Evolutionary conservation across 2,329 filamentous ascomycete genomes (phyloP).

Genomic region (Aspergillus ibericus): DNA sequence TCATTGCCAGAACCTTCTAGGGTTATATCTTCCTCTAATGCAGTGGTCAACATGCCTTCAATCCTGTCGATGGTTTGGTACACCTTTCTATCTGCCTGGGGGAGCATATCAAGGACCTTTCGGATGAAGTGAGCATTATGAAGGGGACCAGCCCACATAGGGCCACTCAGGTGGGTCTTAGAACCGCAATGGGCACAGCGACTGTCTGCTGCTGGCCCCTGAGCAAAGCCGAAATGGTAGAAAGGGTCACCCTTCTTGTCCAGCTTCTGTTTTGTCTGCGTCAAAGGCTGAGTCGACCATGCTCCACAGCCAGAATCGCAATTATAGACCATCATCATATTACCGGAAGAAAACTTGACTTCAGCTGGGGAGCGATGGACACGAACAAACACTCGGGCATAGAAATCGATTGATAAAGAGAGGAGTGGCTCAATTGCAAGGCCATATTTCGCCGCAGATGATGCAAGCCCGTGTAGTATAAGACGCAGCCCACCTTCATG

Average conservation of each 20-base stretch:
- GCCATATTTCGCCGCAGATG: conserved; percentile 79
- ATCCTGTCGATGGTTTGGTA: conserved; percentile 82
- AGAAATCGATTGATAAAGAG: conserved; percentile 94
- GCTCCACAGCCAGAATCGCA: conserved; percentile 91
- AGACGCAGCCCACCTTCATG: conserved; percentile 89
- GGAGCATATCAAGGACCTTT: conserved; percentile 71
- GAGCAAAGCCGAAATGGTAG: conserved; percentile 75
- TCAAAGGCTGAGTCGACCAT: conserved; percentile 79
- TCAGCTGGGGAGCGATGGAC: conserved; percentile 76
- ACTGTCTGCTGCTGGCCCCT: conserved; percentile 66
- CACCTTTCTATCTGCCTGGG: conserved; percentile 62
- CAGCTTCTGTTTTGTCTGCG: conserved; percentile 64
- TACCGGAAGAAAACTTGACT: conserved; percentile 87
- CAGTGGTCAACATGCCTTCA: conserved; percentile 87
- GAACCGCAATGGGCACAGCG: conserved; percentile 80
- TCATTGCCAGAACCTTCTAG: conserved; percentile 20
- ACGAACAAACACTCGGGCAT: conserved; percentile 83
- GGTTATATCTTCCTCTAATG: conserved; percentile 69
- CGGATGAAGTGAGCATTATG: conserved; percentile 83
- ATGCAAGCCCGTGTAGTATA: conserved; percentile 78
- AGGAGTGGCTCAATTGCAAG: conserved; percentile 86
- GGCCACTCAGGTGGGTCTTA: conserved; percentile 84
- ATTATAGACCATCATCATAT: conserved; percentile 89
- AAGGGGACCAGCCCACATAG: conserved; percentile 90
- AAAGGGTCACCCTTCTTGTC: conserved; percentile 71